phyloP scores from a whole-genome alignment of 305 asterid species.

The Fraxinus paxiana region DNA sequence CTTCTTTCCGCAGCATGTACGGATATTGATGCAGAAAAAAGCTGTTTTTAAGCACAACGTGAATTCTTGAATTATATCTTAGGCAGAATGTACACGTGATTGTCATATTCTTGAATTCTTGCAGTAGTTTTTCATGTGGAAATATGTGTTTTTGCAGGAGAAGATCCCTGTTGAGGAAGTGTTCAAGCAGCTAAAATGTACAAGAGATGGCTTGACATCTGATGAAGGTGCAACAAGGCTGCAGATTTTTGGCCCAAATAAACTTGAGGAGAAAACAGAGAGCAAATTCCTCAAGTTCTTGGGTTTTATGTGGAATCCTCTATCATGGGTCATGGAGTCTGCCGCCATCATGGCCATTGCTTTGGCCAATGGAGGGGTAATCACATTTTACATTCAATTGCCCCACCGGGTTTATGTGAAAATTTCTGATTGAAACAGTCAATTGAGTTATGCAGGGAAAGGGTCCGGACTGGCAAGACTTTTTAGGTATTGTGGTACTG shows the following conservation, averaged over 20 bases:
- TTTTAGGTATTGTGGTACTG: constrained; percentile 56
- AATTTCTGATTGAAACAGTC: neutral
- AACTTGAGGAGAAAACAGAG: constrained; percentile 78
- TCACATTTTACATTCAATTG: neutral
- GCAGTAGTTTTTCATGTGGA: neutral
- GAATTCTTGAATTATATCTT: neutral
- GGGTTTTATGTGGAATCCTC: constrained; percentile 94
- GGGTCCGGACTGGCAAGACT: constrained; percentile 78
- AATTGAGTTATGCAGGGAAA: constrained; percentile 40
- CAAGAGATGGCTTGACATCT: constrained; percentile 50
- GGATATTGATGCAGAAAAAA: neutral
- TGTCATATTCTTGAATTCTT: neutral
- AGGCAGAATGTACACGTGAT: neutral
- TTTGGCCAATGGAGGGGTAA: constrained; percentile 81
- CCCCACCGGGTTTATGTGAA: neutral
- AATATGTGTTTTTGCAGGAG: constrained; percentile 40
- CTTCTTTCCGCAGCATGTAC: neutral
- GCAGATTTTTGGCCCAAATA: constrained; percentile 59
- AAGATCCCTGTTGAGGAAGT: constrained; percentile 71
- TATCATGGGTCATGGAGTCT: constrained; percentile 80
- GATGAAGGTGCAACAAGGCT: constrained; percentile 64
- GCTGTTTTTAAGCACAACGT: neutral
- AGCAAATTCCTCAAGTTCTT: constrained; percentile 61
- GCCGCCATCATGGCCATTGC: constrained; percentile 88
- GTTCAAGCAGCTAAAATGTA: constrained; percentile 51